phyloP scores from a whole-genome alignment of 768 basidiomycete species.

The Lentinula edodes region DNA sequence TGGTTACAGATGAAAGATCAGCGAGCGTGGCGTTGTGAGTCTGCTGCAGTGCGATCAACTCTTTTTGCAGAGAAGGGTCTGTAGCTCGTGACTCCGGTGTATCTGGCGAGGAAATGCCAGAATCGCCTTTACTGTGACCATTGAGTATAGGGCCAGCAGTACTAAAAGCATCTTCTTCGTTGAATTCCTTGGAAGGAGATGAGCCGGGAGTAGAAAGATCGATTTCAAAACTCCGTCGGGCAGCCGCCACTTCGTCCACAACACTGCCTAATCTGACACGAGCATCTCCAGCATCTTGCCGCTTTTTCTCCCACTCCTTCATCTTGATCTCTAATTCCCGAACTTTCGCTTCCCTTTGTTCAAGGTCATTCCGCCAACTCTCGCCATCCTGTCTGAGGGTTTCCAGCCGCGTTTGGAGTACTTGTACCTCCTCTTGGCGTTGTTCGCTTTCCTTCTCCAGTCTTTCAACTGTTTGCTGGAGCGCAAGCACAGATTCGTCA shows the following conservation, averaged over 20 bases:
- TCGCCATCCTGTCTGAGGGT: slow-evolving; percentile 68
- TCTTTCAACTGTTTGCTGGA: slow-evolving; percentile 67
- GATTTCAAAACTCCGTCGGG: slow-evolving; percentile 61
- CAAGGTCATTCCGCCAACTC: slow-evolving; percentile 80
- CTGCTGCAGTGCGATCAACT: slow-evolving; percentile 73
- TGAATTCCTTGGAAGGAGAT: slow-evolving; percentile 12
- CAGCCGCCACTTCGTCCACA: slow-evolving; percentile 65
- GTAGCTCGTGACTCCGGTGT: slow-evolving; percentile 21
- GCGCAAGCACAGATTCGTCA: slow-evolving; percentile 66
- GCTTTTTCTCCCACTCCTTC: slow-evolving; percentile 72
- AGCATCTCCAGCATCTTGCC: slow-evolving; percentile 60
- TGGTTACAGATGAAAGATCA: slow-evolving; percentile 71
- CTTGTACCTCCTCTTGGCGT: slow-evolving; percentile 66
- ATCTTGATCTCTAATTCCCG: slow-evolving; percentile 74
- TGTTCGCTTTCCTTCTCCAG: slow-evolving; percentile 74
- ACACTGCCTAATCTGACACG: slow-evolving; percentile 61
- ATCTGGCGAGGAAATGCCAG: slow-evolving; percentile 19
- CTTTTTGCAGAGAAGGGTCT: slow-evolving; percentile 40
- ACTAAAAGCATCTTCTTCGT: neutral
- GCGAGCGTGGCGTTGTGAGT: slow-evolving; percentile 75
- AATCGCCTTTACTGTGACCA: slow-evolving; percentile 9
- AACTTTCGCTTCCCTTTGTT: slow-evolving; percentile 74
- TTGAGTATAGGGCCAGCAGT: neutral
- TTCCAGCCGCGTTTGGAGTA: slow-evolving; percentile 68
- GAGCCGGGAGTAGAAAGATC: slow-evolving; percentile 25